phyloP scores from a whole-genome alignment of 805 yeast genomes.

The Spencermartinsiella europaea region DNA sequence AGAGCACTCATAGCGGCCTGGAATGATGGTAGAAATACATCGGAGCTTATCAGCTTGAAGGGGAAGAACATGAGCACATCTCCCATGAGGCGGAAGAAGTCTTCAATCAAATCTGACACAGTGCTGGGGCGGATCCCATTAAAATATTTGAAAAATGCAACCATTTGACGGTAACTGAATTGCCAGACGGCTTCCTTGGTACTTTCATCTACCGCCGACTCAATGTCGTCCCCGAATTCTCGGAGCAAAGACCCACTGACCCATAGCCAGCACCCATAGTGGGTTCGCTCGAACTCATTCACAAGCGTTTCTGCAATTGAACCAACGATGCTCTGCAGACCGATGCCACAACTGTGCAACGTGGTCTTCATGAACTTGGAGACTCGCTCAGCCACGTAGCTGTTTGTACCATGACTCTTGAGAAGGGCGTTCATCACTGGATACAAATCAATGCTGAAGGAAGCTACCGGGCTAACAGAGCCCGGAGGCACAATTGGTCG shows the following conservation, averaged over 20 bases:
- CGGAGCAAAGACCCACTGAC: slow-evolving; percentile 72
- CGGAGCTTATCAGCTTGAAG: slow-evolving; percentile 40
- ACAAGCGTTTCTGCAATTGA: slow-evolving; percentile 62
- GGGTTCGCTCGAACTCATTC: slow-evolving; percentile 62
- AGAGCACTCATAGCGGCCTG: slow-evolving; percentile 55
- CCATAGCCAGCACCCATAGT: slow-evolving; percentile 83
- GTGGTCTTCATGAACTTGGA: slow-evolving; percentile 63
- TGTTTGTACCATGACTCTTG: slow-evolving; percentile 50
- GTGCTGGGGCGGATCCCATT: slow-evolving; percentile 42
- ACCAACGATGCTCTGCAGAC: slow-evolving; percentile 53
- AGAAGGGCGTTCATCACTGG: slow-evolving; percentile 50
- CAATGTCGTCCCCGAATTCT: slow-evolving; percentile 48
- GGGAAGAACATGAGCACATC: slow-evolving; percentile 77
- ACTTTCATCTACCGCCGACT: slow-evolving; percentile 42
- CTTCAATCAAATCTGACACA: slow-evolving; percentile 73
- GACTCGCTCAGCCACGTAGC: slow-evolving; percentile 67
- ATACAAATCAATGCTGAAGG: slow-evolving; percentile 51
- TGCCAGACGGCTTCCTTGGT: slow-evolving; percentile 62
- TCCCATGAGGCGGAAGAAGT: slow-evolving; percentile 73
- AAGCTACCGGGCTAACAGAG: slow-evolving; percentile 45
- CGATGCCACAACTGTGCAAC: slow-evolving; percentile 56
- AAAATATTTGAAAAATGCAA: slow-evolving; percentile 44
- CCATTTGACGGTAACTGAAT: slow-evolving; percentile 64
- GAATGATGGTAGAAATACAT: slow-evolving; percentile 40
- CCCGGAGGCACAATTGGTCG: slow-evolving; percentile 28